Evolutionary conservation across 345 rosid genomes (phyloP), one percentile per base, ranked within the genome.

Genomic region (Abelmoschus esculentus): DNA sequence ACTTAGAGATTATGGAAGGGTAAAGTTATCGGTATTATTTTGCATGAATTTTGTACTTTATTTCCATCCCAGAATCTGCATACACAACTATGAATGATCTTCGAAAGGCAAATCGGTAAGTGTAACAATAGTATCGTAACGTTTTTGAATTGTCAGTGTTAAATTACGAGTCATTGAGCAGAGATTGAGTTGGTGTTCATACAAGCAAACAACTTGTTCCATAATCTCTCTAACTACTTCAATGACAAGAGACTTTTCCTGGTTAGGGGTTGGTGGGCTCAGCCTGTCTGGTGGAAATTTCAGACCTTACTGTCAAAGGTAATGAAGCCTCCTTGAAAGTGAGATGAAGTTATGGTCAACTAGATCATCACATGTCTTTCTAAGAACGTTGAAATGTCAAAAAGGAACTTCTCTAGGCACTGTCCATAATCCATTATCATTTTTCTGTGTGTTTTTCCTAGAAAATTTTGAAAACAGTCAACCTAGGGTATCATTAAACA

Each of bases 401-500:
- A 47, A 12, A 47, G 17, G 13, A 42, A 13, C 12, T 42, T 42
- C 13, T 42, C 12, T 2, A 10, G 46, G 12, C 0, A 47, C 14
- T 38, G 50, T 36, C n/a, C 8, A 63, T 63, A 7, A 38, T 36
- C 8, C 7, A 62, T 62, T 29, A 29, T 29, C 32, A 29, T 29
- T 29, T 32, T 32, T 32, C 4, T 90, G 1, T 29, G 62, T 58
- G 62, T 29, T 58, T 59, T 58, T 29, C 36, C 40, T 3, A 32
- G 36, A 32, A 32, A 32, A 32, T 32, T 32, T 32, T 32, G 36
- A 5, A 3, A 3, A 3, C 36, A 32, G 36, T 3, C 36, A 32
- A 32, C 6, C 36, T 32, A 32, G 36, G 36, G 36, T 5, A 32
- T 32, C 36, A 32, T 32, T 32, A 32, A 32, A 32, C 36, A 32